Evolutionary conservation across 2,329 filamentous ascomycete genomes (phyloP), one percentile per base, ranked within the genome.

Genomic region (Fusarium staphyleae): DNA sequence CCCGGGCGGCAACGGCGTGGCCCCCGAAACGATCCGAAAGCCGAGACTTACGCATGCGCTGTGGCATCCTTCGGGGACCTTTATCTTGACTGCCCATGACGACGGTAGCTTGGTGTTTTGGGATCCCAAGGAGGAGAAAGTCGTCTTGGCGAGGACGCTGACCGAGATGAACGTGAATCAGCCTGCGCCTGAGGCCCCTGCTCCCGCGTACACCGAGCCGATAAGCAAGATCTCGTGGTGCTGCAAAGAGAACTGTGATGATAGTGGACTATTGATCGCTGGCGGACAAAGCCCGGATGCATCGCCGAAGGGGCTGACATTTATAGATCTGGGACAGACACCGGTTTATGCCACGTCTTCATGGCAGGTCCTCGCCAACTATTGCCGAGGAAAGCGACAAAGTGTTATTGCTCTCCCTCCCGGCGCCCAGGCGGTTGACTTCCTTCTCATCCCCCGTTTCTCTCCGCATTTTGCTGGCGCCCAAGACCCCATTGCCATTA

Each of bases 61-160:
- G 13, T 99, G 93, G 93, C 95, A 99, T 75, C 95, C 95, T 0
- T 96, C 91, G 1, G 95, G 93, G 0, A 96, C 91, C 0, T 96
- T 96, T 67, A 77, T 97, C 30, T 71, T 95, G 62, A 96, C 91
- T 0, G 90, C 87, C 1, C 90, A 97, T 69, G 92, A 96, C 49
- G 95, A 99, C 70, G 88, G 89, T 28, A 96, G 91, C 65, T 77
- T 99, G 39, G 93, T 96, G 0, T 89, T 98, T 63, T 99, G 93
- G 93, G 95, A 99, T 72, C 79, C 89, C 1, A 96, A 92, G 66
- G 93, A 98, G 69, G 91, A 91, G 7, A 86, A 90, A 50, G 78
- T 96, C 30, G 77, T 99, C 6, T 86, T 91, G 79, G 93, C 93
- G 4, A 82, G 95, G 65, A 96, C 90, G 0, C 74, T 97, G 26